Conservation (phyloP, 805 yeast species). For the Clavispora asparagi region DNA sequence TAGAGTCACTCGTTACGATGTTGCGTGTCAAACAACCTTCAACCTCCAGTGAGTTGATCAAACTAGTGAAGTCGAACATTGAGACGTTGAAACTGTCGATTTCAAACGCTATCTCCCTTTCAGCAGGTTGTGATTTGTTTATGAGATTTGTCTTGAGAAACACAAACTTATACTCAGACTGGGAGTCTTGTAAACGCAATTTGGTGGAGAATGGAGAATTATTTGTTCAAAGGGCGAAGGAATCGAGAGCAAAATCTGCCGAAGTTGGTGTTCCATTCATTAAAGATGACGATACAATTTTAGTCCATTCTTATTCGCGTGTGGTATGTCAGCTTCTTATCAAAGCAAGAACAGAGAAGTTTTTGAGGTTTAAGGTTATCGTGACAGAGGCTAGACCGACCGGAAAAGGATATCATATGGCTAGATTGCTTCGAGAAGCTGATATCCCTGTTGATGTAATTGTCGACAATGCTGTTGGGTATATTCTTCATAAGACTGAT, state of each 20-base stretch:
- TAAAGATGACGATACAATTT: slow-evolving; percentile 84
- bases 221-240: slow-evolving; percentile 88
- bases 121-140: slow-evolving; percentile 97
- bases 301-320: slow-evolving; percentile 89
- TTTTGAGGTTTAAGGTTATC: slow-evolving; percentile 80
- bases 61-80: slow-evolving; percentile 71
- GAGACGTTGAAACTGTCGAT: slow-evolving; percentile 69
- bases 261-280: slow-evolving; percentile 83
- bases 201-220: slow-evolving; percentile 90
- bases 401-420: slow-evolving; percentile 69
- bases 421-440: slow-evolving; percentile 54
- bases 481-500: slow-evolving; percentile 83
- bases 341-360: slow-evolving; percentile 67
- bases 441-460: slow-evolving; percentile 86
- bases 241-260: slow-evolving; percentile 82
- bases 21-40: slow-evolving; percentile 79
- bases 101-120: slow-evolving; percentile 84
- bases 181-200: slow-evolving; percentile 89
- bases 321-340: slow-evolving; percentile 75
- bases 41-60: slow-evolving; percentile 90
- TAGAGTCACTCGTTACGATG: slow-evolving; percentile 86
- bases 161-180: slow-evolving; percentile 81
- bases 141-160: slow-evolving; percentile 89
- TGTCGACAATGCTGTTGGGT: slow-evolving; percentile 92
- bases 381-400: slow-evolving; percentile 93